Conservation (phyloP, 352 stramenopile genomes). For the Globisporangium irregulare region DNA sequence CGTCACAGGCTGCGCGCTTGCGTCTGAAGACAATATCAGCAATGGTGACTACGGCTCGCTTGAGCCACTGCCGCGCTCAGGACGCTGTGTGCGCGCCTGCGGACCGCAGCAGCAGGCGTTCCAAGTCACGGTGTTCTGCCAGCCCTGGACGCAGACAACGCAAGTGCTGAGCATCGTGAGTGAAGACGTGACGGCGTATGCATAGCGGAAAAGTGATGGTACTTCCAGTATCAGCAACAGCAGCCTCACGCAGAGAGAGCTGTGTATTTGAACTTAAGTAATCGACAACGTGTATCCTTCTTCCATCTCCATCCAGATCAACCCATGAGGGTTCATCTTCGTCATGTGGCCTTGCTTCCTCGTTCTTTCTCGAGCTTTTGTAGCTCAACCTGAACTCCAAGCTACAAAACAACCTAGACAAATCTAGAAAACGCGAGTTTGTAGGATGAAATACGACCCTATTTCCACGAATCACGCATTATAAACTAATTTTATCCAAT, state of each 20-base stretch:
- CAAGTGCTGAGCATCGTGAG: conserved; percentile 34
- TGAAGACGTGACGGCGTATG: conserved; percentile 1
- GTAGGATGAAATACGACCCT: too few species aligned
- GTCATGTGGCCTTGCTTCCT: background rate
- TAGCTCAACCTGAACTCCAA: background rate
- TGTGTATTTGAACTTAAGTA: background rate
- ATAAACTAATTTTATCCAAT: background rate
- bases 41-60: background rate
- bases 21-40: background rate
- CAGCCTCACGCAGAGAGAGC: background rate
- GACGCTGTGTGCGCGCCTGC: conserved; percentile 21
- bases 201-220: background rate
- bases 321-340: background rate
- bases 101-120: conserved; percentile 25
- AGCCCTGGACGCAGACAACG: conserved; percentile 43
- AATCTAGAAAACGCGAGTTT: background rate
- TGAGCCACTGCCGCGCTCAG: conserved; percentile 1
- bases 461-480: background rate
- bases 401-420: background rate
- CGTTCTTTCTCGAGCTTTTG: background rate
- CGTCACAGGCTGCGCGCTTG: conserved; percentile 34
- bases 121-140: conserved; percentile 43
- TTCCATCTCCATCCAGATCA: background rate
- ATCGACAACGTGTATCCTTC: background rate
- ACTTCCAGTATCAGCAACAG: background rate